These are phyloP conservation scores for Peniophora sp. DNA, from an alignment of 1,284 basidiomycete genomes.

Conservation along the genomic window DNA sequence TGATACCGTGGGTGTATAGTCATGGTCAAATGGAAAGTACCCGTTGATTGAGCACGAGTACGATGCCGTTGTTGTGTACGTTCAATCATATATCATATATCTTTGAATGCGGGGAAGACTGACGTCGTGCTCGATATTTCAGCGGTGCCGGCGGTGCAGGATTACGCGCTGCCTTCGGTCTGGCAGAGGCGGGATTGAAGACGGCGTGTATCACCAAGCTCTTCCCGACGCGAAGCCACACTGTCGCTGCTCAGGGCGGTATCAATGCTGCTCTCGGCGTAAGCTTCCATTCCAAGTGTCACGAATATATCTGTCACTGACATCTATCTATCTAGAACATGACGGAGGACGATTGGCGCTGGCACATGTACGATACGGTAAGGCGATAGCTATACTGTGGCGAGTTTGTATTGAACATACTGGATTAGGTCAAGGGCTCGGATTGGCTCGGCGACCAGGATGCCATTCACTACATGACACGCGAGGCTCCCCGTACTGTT, in stretches of 20 bases:
- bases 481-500: slow-evolving; percentile 90
- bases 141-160: slow-evolving; percentile 98
- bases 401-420: too few species aligned
- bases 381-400: too few species aligned
- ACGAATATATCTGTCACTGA: slow-evolving; percentile 1
- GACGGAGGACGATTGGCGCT: slow-evolving; percentile 99
- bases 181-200: slow-evolving; percentile 97
- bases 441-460: slow-evolving; percentile 99
- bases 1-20: slow-evolving; percentile 29
- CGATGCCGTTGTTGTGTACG: slow-evolving; percentile 94
- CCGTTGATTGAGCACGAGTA: slow-evolving; percentile 97
- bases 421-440: slow-evolving; percentile 97
- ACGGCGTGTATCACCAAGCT: slow-evolving; percentile 98
- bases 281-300: slow-evolving; percentile 22
- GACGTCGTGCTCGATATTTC: slow-evolving; percentile 7
- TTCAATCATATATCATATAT: slow-evolving; percentile 13
- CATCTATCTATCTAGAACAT: slow-evolving; percentile 67
- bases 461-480: slow-evolving; percentile 99
- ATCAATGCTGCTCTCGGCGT: slow-evolving; percentile 98
- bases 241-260: slow-evolving; percentile 98
- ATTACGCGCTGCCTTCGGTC: slow-evolving; percentile 96
- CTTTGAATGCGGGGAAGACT: slow-evolving; percentile 8
- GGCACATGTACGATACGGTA: slow-evolving; percentile 99
- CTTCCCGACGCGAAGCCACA: slow-evolving; percentile 99
- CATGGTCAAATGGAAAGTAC: slow-evolving; percentile 80